Percentiles rank a stretch among this genome's conserved stretches.
These are phyloP conservation scores for Trifolium fragiferum DNA, from an alignment of 306 rosid species.

Conservation along the genomic window DNA sequence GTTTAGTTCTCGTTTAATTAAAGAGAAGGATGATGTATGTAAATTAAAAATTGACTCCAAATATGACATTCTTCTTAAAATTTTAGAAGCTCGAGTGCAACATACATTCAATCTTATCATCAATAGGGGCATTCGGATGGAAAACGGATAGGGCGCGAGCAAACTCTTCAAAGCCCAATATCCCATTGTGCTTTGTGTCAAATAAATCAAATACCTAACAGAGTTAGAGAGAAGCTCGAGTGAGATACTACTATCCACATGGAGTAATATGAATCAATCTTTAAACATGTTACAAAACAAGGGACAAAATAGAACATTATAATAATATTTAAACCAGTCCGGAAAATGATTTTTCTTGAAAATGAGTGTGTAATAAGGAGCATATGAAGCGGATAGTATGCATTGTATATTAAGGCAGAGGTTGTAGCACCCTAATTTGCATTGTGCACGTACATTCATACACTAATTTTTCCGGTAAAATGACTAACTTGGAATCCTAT, in stretches of 20 bases:
- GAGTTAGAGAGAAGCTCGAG: slow-evolving; percentile 30
- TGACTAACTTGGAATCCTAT: neutral
- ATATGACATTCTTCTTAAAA: neutral
- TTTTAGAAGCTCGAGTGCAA: slow-evolving; percentile 27
- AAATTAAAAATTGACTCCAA: slow-evolving; percentile 20
- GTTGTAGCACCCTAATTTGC: slow-evolving; percentile 13
- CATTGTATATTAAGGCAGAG: slow-evolving; percentile 5
- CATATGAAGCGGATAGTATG: neutral
- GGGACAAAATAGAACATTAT: slow-evolving; percentile 4
- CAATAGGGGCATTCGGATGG: slow-evolving; percentile 97
- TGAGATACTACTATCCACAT: slow-evolving; percentile 30
- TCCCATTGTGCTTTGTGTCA: slow-evolving; percentile 97
- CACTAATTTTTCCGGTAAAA: neutral
- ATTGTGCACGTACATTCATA: neutral
- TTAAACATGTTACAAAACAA: slow-evolving; percentile 20
- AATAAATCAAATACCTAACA: slow-evolving; percentile 86
- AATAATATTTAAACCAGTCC: neutral
- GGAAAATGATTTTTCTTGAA: neutral
- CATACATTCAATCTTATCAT: slow-evolving; percentile 94
- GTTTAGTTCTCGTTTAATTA: slow-evolving; percentile 12
- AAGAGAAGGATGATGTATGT: slow-evolving; percentile 6
- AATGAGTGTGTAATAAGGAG: neutral
- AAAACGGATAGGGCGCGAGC: slow-evolving; percentile 96
- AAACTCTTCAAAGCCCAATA: slow-evolving; percentile 96
- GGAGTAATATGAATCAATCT: slow-evolving; percentile 28